Conservation (phyloP, 768 basidiomycete genomes). For the Termitomyces sp. region DNA sequence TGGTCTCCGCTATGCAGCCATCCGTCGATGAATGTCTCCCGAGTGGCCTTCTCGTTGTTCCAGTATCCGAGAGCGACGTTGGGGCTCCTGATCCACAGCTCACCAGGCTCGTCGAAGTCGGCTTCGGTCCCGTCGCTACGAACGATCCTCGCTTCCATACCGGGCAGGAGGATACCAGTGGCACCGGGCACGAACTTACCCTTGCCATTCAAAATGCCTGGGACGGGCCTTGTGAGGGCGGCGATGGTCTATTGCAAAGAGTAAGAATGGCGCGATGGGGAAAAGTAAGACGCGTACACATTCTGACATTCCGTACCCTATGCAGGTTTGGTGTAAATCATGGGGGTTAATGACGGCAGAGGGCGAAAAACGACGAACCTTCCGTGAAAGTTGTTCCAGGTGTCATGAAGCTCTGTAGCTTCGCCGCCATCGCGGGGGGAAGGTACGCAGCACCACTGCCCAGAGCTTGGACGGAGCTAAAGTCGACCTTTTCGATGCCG, state of each 20-base stretch:
- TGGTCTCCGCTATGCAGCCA: slow-evolving; percentile 78
- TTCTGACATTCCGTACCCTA: slow-evolving; percentile 76
- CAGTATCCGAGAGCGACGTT: slow-evolving; percentile 69
- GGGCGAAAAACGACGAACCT: slow-evolving; percentile 32
- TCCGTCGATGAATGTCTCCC: slow-evolving; percentile 63
- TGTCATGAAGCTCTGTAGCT: slow-evolving; percentile 35
- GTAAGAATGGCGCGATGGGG: background rate
- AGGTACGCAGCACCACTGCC: slow-evolving; percentile 66
- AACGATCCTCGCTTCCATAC: slow-evolving; percentile 51
- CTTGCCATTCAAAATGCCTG: slow-evolving; percentile 44
- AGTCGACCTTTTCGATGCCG: slow-evolving; percentile 41
- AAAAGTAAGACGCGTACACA: slow-evolving; percentile 35
- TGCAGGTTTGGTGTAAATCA: background rate
- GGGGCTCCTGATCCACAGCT: slow-evolving; percentile 51
- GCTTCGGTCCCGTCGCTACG: slow-evolving; percentile 52
- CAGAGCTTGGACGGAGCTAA: slow-evolving; percentile 44
- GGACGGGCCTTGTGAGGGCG: slow-evolving; percentile 38
- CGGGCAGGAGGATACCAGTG: slow-evolving; percentile 58
- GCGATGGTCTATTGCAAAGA: slow-evolving; percentile 46
- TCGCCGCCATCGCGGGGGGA: slow-evolving; percentile 48
- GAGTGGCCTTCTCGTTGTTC: slow-evolving; percentile 65
- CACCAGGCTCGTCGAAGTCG: slow-evolving; percentile 55
- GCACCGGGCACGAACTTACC: slow-evolving; percentile 37
- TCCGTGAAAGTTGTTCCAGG: slow-evolving; percentile 31
- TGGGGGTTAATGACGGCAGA: background rate